Evolutionary conservation across 805 yeast species (phyloP), one percentile per base, ranked within the genome.

Genomic region (Wickerhamomyces rabaulensis): DNA sequence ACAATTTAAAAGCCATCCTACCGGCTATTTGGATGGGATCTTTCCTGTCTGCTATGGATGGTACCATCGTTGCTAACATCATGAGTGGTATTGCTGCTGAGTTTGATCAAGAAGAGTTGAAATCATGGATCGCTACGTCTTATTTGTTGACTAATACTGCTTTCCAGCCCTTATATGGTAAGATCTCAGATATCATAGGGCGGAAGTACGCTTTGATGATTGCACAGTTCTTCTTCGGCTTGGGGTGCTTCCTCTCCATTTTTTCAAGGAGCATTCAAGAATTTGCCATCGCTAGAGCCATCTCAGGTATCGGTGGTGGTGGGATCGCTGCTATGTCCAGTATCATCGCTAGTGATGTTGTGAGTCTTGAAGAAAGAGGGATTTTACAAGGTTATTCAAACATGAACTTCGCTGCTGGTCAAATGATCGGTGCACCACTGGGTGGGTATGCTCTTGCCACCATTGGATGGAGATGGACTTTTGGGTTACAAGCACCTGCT

Each of bases 81-180:
- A 63, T 80, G 54, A 71, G 74, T 40, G 68, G 71, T 15, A 80
- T 80, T 38, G 84, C 84, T 15, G 73, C 80, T 7, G 78, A 78
- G 17, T 69, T 81, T 57, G 60, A 77, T 37, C 77, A 74, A 38
- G 67, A 79, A 38, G 67, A 71, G 13, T 56, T 70, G 27, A 62
- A 77, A 13, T 64, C 79, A 3, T 84, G 90, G 89, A 82, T 84
- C 4, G 88, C 88, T 3, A 79, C 88, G 0, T 75, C 85, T 1
- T 79, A 82, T 43, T 64, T 85, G 33, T 65, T 85, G 21, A 80
- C 89, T 2, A 81, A 80, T 52, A 75, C 86, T 4, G 84, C 85
- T 2, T 80, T 82, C 60, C 89, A 83, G 63, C 89, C 88, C 2
- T 60, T 84, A 25, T 81, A 78, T 47, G 91, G 91, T 4, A 76